Evolutionary conservation across 2,329 filamentous ascomycete genomes (phyloP), one percentile per base, ranked within the genome.

Genomic region (Alternaria arborescens): DNA sequence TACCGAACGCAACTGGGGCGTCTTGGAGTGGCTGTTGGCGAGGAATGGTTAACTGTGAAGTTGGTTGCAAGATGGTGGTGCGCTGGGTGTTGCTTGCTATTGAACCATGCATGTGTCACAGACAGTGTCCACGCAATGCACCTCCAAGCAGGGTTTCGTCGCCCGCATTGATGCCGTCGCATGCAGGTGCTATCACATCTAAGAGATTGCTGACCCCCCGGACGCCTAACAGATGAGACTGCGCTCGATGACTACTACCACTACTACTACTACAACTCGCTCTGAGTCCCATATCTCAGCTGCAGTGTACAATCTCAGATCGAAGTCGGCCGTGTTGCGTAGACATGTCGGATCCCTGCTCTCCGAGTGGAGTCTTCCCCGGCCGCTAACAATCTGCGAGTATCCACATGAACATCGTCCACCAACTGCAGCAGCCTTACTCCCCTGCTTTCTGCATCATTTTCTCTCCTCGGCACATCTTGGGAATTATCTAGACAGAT

Each of bases 361-460:
- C 8, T 43, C 42, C 24, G 42, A 46, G 59, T 62, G 62, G 59
- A 55, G 32, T 42, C 44, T 66, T 60, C 61, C 64, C 64, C 60
- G 64, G 64, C 32, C 64, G 65, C 67, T 65, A 69, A 55, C 52
- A 47, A 53, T 32, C 28, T 53, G 40, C 28, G 40, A 42, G 38
- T 53, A 34, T 34, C 51, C 51, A 53, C 51, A 32, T 34, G 26
- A 43, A 41, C 46, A 38, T 26, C 30, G 46, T 30, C 58, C 54
- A 47, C 59, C 57, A 64, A 55, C 46, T 34, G 60, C 57, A 61
- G 65, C 59, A 61, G 54, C 54, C 60, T 43, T 47, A 61, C 53
- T 38, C 32, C 30, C 46, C 54, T 55, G 32, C 32, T 36, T 55
- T 63, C 53, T 63, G 43, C 57, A 60, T 44, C 32, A 12, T 51